phyloP scores from a whole-genome alignment of 2,329 filamentous ascomycete genomes.

The Neonectria neomacrospora region DNA sequence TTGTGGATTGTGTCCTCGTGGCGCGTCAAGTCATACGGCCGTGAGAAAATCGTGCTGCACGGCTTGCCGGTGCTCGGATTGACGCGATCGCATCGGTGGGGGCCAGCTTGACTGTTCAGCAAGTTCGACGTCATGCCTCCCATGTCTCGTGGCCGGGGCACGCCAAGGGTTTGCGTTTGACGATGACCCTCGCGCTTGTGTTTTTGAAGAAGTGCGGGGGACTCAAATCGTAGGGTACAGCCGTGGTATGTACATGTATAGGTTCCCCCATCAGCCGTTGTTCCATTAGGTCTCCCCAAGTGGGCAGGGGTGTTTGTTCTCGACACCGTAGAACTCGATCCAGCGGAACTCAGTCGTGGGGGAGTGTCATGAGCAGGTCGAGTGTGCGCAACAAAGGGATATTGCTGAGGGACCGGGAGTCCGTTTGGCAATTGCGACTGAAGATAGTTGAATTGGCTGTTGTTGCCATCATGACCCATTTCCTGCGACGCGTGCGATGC shows the following conservation, averaged over 20 bases:
- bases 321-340: slow-evolving; percentile 52
- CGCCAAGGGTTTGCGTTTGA: slow-evolving; percentile 66
- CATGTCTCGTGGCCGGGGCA: slow-evolving; percentile 45
- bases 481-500: slow-evolving; percentile 33
- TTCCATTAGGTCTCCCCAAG: slow-evolving; percentile 67
- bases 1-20: slow-evolving; percentile 99
- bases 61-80: slow-evolving; percentile 96
- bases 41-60: slow-evolving; percentile 92
- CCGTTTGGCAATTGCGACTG: slow-evolving; percentile 51
- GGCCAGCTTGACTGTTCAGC: slow-evolving; percentile 89
- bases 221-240: slow-evolving; percentile 88
- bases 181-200: slow-evolving; percentile 96
- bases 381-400: slow-evolving; percentile 59
- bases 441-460: slow-evolving; percentile 46
- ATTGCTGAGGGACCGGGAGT: slow-evolving; percentile 61
- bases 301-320: slow-evolving; percentile 47
- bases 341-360: slow-evolving; percentile 56
- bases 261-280: slow-evolving; percentile 82
- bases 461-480: slow-evolving; percentile 30
- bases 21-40: slow-evolving; percentile 94
- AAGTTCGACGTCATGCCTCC: slow-evolving; percentile 62
- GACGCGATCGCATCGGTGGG: slow-evolving; percentile 91
- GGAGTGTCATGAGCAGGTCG: slow-evolving; percentile 49
- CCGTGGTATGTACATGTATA: slow-evolving; percentile 98
- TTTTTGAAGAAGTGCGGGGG: slow-evolving; percentile 86